These are phyloP conservation scores for Scolecobasidium constrictum DNA, from an alignment of 2,329 filamentous ascomycete species.

Conservation along the genomic window DNA sequence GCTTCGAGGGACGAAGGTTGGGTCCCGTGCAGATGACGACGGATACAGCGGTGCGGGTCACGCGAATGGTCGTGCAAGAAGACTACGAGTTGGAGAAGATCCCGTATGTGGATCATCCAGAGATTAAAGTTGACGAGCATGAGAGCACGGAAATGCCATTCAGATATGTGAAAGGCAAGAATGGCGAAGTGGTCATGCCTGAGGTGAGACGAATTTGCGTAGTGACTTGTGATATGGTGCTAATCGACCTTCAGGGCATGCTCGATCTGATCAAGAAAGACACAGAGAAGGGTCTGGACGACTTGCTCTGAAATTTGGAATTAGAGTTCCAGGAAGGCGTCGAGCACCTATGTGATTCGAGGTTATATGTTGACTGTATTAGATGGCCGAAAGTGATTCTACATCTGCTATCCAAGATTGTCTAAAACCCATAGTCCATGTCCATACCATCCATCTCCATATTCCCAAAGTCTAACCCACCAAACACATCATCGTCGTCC, in stretches of 20 bases:
- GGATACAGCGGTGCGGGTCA: conserved; percentile 91
- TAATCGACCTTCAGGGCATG: conserved; percentile 60
- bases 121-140: conserved; percentile 79
- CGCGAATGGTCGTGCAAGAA: conserved; percentile 76
- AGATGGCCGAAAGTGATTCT: neutral
- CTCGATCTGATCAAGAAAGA: conserved; percentile 86
- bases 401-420: too few species aligned
- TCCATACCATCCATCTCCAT: conserved; percentile 13
- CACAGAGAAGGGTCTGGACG: conserved; percentile 81
- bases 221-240: neutral
- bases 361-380: neutral
- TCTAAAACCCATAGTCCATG: conserved; percentile 1
- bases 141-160: conserved; percentile 98
- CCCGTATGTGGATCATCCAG: conserved; percentile 75
- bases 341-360: neutral
- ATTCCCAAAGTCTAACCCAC: conserved; percentile 29
- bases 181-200: conserved; percentile 82
- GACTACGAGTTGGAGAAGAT: conserved; percentile 68
- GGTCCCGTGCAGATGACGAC: conserved; percentile 97
- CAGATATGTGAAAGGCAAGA: conserved; percentile 70
- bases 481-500: conserved; percentile 29
- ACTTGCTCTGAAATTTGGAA: conserved; percentile 52
- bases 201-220: conserved; percentile 42
- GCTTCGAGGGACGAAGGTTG: conserved; percentile 75
- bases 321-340: neutral